Percentiles rank a stretch among this genome's conserved stretches.
phyloP scores from a whole-genome alignment of 1,284 basidiomycete species.

The Lentinus polychrous region DNA sequence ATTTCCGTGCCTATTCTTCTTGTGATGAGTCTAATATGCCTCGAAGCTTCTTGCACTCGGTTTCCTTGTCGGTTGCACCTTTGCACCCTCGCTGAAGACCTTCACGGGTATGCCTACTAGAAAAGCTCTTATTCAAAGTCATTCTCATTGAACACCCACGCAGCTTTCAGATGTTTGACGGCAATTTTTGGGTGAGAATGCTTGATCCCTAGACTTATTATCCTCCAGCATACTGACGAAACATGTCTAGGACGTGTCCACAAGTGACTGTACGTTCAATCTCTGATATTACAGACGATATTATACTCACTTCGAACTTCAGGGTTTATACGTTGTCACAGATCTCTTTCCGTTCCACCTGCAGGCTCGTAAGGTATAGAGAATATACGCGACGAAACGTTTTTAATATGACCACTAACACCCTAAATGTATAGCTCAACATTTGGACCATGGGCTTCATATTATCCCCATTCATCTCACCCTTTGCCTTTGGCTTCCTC shows the following conservation, averaged over 20 bases:
- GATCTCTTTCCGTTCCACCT: slow-evolving; percentile 73
- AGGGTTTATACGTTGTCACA: slow-evolving; percentile 62
- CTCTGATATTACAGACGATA: no score
- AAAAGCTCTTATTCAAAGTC: background rate
- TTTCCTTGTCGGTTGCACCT: slow-evolving; percentile 46
- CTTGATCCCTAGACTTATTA: background rate
- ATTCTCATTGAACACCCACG: background rate
- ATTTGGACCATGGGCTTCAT: slow-evolving; percentile 71
- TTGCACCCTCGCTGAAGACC: slow-evolving; percentile 44
- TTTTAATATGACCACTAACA: slow-evolving; percentile 1
- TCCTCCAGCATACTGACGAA: background rate
- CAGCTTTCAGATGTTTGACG: slow-evolving; percentile 65
- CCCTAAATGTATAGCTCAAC: slow-evolving; percentile 38
- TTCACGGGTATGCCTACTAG: slow-evolving; percentile 36
- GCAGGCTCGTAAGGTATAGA: slow-evolving; percentile 57
- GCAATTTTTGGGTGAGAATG: slow-evolving; percentile 57
- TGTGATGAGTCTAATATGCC: background rate
- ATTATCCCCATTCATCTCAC: slow-evolving; percentile 57
- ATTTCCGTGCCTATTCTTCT: slow-evolving; percentile 7
- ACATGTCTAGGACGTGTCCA: slow-evolving; percentile 44
- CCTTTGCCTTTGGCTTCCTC: slow-evolving; percentile 66
- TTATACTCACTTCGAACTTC: background rate
- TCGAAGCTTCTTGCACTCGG: slow-evolving; percentile 39
- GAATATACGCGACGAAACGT: background rate
- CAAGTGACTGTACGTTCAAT: slow-evolving; percentile 52